These are phyloP conservation scores for Candida glaebosa DNA, from an alignment of 805 yeast genomes.

Conservation along the genomic window DNA sequence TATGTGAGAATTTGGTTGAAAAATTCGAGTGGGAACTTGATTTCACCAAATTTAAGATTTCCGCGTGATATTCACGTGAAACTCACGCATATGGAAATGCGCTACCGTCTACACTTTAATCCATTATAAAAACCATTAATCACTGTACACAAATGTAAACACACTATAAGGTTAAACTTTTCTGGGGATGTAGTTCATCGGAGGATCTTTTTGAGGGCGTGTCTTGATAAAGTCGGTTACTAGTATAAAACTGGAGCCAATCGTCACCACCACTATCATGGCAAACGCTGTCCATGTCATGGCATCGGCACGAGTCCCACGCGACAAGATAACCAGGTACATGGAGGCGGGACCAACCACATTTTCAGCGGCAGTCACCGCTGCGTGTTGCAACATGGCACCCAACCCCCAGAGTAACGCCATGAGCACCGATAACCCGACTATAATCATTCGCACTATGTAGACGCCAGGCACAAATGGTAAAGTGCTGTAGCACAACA, in stretches of 20 bases:
- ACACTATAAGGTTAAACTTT: not conserved
- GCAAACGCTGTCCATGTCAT: conserved; percentile 62
- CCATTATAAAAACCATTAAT: no score
- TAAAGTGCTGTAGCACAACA: conserved; percentile 40
- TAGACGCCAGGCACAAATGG: conserved; percentile 49
- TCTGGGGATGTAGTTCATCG: not conserved
- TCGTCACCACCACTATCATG: conserved; percentile 39
- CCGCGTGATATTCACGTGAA: conserved; percentile 28
- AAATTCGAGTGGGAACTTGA: conserved; percentile 6
- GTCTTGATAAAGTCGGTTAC: conserved; percentile 3
- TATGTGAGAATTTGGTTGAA: not conserved
- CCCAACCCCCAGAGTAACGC: conserved; percentile 61
- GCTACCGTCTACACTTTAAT: not conserved
- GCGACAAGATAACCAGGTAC: conserved; percentile 40
- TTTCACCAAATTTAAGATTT: conserved; percentile 1
- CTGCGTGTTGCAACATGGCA: conserved; percentile 61
- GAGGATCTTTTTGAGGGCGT: not conserved
- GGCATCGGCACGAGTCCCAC: conserved; percentile 51
- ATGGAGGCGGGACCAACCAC: conserved; percentile 50
- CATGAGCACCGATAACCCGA: conserved; percentile 27
- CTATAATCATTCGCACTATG: conserved; percentile 11
- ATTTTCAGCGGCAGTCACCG: conserved; percentile 41
- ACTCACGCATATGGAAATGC: conserved; percentile 2
- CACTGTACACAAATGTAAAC: no score
- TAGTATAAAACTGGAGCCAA: conserved; percentile 31